Conservation (phyloP, 176 grass and related monocot species). For the Pontederia paniculata region DNA sequence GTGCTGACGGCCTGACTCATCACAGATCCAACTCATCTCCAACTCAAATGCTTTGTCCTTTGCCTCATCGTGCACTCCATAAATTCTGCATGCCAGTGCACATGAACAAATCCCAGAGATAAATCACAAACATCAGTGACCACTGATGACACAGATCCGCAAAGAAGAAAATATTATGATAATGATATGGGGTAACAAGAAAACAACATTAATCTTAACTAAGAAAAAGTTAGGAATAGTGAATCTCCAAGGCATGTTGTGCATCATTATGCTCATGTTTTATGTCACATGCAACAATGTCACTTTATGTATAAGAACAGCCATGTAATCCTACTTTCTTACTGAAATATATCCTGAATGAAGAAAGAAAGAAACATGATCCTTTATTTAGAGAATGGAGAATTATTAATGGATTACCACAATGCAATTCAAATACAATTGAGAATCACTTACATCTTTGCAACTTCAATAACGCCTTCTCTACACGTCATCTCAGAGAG, state of each 20-base stretch:
- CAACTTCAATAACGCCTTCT: constrained; percentile 82
- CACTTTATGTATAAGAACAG: too few species aligned
- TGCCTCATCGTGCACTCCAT: constrained; percentile 76
- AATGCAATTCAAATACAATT: neutral
- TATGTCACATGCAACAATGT: too few species aligned
- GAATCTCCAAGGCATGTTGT: too few species aligned
- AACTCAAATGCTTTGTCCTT: constrained; percentile 84
- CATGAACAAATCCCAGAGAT: neutral
- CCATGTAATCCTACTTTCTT: too few species aligned
- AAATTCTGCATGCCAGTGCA: constrained; percentile 46
- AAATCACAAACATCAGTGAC: neutral
- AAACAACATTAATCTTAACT: too few species aligned
- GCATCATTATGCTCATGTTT: too few species aligned
- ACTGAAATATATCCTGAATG: too few species aligned
- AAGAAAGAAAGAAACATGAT: too few species aligned
- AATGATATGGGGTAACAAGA: too few species aligned
- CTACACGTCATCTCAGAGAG: constrained; percentile 76
- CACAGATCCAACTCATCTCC: constrained; percentile 88
- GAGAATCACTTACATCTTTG: constrained; percentile 48
- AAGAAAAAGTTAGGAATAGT: too few species aligned
- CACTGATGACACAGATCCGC: too few species aligned
- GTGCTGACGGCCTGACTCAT: constrained; percentile 67
- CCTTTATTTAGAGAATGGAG: neutral
- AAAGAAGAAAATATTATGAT: too few species aligned
- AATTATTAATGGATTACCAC: neutral